Base-by-base conservation (phyloP, 176 grass and related monocot genomes). In the Avena insularis region DNA sequence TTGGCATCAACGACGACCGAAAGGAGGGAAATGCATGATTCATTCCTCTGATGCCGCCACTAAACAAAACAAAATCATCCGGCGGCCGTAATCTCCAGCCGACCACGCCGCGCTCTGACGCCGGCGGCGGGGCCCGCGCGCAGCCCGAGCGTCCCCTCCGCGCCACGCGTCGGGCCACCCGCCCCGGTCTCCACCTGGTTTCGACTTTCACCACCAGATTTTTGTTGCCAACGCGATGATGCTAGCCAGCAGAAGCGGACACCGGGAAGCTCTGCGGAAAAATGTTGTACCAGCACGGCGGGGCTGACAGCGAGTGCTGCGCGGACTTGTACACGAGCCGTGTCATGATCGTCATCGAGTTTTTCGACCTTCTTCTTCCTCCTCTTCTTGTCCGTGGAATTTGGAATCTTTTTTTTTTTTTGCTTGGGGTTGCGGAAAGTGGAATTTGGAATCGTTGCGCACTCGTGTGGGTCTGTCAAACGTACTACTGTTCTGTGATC, bases 31-130 rank as follows among this genome's bases (percentile, higher is more conserved):
- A 16, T 23, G 23, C 23, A 23, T 3, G 5, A 9, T 4, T 59
- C 25, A 38, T 64, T 51, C 71, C 71, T 53, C 62, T 6, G 57
- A 53, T 7, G 57, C 62, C 10, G 71, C 80, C 89, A 74, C 81
- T 79, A 83, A 61, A 65, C 12, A n/a, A 79, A 23, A 23, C 23
- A 23, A 83, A 48, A 33, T 83, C 66, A 16, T 38, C 59, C 21
- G 2, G 53, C 54, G 64, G 55, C 79, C 25, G 80, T 80, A 67
- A 87, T 87, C 81, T 31, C 75, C 76, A 84, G 81, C 85, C 89
- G 89, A 59, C 89, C 89, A 71, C 61, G 78, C 78, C 88, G 83
- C 19, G 49, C 49, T 75, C 67, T 87, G 85, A 87, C 89, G 80
- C 9, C 78, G 69, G 67, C 45, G 29, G 68, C 77, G 54, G 4